Evolutionary conservation across 2,329 filamentous ascomycete genomes (phyloP).

Genomic region (Neopestalotiopsis clavispora): DNA sequence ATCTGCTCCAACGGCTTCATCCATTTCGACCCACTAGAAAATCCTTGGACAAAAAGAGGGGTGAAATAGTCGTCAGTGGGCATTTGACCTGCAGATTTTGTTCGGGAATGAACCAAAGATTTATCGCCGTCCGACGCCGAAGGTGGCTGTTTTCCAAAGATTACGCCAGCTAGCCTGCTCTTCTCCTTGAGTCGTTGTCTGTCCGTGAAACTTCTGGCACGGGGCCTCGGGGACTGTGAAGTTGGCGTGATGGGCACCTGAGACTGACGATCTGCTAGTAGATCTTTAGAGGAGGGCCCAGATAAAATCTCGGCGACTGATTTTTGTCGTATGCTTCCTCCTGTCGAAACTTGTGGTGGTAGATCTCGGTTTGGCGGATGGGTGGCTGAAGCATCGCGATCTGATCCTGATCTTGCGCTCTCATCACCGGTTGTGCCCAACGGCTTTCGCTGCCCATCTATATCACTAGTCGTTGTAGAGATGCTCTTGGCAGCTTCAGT

Average conservation of each 20-base stretch:
- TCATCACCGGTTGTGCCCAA: background rate
- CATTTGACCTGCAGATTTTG: slow-evolving; percentile 45
- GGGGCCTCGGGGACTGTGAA: slow-evolving; percentile 33
- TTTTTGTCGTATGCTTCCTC: slow-evolving; percentile 34
- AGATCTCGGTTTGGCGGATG: background rate
- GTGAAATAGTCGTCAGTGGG: slow-evolving; percentile 68
- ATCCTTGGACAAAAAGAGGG: slow-evolving; percentile 64
- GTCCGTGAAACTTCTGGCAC: slow-evolving; percentile 41
- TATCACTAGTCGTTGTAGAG: background rate
- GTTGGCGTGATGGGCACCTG: slow-evolving; percentile 33
- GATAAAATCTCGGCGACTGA: slow-evolving; percentile 37
- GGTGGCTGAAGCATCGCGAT: background rate
- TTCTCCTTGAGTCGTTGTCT: slow-evolving; percentile 63
- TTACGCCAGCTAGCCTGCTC: slow-evolving; percentile 73
- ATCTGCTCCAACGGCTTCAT: slow-evolving; percentile 73
- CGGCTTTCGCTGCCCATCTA: background rate
- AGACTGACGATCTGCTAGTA: slow-evolving; percentile 24
- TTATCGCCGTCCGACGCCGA: slow-evolving; percentile 51
- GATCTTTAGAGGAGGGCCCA: slow-evolving; percentile 19
- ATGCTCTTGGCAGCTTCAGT: background rate
- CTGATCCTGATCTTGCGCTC: background rate
- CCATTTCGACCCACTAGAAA: slow-evolving; percentile 56
- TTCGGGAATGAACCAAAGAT: slow-evolving; percentile 42
- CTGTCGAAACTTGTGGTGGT: slow-evolving; percentile 18
- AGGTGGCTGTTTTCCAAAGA: slow-evolving; percentile 73